Evolutionary conservation across 495 filamentous ascomycete species (phyloP).

Genomic region (Pseudoneurospora amorphoporcata): DNA sequence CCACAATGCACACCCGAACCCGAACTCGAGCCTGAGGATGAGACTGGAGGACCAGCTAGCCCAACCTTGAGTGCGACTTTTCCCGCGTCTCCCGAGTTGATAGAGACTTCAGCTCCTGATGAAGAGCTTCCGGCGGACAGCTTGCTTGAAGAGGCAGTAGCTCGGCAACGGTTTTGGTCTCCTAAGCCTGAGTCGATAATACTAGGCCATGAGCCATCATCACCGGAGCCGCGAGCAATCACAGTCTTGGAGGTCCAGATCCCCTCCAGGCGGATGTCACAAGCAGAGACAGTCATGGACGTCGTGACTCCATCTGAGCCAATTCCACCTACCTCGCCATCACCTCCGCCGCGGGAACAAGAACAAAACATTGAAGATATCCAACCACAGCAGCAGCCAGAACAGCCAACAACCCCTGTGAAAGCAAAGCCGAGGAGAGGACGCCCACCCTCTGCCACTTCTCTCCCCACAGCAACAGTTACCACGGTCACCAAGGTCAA

Average conservation of each 20-base stretch:
- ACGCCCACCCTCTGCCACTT: background rate
- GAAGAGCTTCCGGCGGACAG: background rate
- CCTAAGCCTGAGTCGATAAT: background rate
- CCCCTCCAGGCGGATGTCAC: no score
- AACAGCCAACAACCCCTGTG: background rate
- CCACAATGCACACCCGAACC: background rate
- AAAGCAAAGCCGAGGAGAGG: background rate
- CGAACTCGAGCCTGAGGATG: background rate
- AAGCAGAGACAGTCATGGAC: no score
- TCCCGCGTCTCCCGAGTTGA: background rate
- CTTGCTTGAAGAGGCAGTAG: background rate
- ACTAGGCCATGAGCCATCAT: background rate
- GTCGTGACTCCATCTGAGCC: background rate
- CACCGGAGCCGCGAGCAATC: background rate
- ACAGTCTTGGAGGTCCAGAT: background rate
- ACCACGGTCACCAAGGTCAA: background rate
- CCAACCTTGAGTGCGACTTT: background rate
- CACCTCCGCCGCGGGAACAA: background rate
- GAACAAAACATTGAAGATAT: background rate
- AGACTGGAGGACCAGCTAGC: background rate
- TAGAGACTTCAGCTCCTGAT: background rate
- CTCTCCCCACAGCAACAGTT: background rate
- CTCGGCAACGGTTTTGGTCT: background rate
- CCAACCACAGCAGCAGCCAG: background rate
- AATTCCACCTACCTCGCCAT: background rate